A percentile compares a stretch with the other conserved stretches of the same genome.
phyloP scores from a whole-genome alignment of 2,329 filamentous ascomycete species.

The Acrocalymma vagum region DNA sequence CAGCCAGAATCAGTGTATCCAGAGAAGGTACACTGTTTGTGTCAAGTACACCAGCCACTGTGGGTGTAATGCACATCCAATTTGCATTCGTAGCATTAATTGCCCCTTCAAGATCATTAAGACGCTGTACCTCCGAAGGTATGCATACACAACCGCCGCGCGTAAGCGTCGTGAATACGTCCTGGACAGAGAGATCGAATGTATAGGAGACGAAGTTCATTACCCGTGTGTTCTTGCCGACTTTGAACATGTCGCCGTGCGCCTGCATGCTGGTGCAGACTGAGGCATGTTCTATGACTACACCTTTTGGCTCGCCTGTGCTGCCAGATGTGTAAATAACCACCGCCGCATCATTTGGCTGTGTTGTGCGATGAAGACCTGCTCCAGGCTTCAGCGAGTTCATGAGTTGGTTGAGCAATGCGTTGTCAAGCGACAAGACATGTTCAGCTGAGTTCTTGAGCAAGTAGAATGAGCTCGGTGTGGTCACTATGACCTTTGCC shows the following conservation, averaged over 20 bases:
- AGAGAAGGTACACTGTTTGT: conserved; percentile 24
- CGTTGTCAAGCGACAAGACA: neutral
- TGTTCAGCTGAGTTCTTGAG: neutral
- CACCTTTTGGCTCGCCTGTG: conserved; percentile 63
- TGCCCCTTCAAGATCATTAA: conserved; percentile 53
- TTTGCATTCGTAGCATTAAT: neutral
- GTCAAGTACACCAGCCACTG: neutral
- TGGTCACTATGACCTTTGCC: conserved; percentile 7
- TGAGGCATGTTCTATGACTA: conserved; percentile 66
- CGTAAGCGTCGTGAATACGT: conserved; percentile 53
- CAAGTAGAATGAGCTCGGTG: no score
- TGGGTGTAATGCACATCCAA: neutral
- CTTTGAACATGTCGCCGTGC: conserved; percentile 52
- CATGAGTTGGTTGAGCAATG: no score
- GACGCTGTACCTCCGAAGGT: conserved; percentile 59
- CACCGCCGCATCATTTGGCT: conserved; percentile 6
- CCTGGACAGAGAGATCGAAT: conserved; percentile 57
- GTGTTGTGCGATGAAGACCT: conserved; percentile 5
- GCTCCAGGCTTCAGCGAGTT: neutral
- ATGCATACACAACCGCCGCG: conserved; percentile 59
- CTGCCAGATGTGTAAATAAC: conserved; percentile 66
- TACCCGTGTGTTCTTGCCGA: conserved; percentile 60
- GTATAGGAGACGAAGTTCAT: conserved; percentile 50
- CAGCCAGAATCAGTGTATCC: conserved; percentile 48
- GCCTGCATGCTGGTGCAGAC: conserved; percentile 25